Evolutionary conservation across 345 rosid genomes (phyloP), one percentile per base, ranked within the genome.

Genomic region (Eucalyptus cloeziana): DNA sequence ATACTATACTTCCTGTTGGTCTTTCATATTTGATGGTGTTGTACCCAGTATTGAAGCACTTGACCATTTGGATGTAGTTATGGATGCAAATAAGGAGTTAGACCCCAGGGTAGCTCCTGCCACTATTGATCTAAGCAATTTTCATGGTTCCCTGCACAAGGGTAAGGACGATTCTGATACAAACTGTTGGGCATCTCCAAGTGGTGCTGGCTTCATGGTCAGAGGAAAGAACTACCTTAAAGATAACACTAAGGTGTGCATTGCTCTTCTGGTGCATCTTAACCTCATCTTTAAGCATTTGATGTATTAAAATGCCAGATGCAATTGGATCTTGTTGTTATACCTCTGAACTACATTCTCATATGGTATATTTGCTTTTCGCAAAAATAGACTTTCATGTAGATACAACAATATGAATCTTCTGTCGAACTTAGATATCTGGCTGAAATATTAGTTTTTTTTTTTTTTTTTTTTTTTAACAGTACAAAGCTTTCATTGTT

Each of bases 191-290:
- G 90, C 91, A 83, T 95, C 96, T 93, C 98, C 99, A 24, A 93
- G 93, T 92, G 99, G 98, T 80, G 92, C 85, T 90, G 98, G 99
- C 33, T 98, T 98, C 94, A 95, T 94, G 98, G 94, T 98, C 87
- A 92, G 99, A 93, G 99, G 99, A 91, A 95, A 95, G 93, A 95
- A 96, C 87, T 98, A 98, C 91, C 92, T 98, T 85, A 96, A 94
- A 91, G 99, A 98, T 90, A 94, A 93, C 91, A 86, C 93, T 86
- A 98, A 98, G 98, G 99, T 98, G 56, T 60, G 79, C 64, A 88
- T 89, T 88, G 89, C 47, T 86, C 87, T 25, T 24, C 58, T 37
- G 52, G 37, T 19, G 47, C 47, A 76, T 76, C 83, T 76, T 76
- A 10, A 76, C 83, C 47, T 19, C 47, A 76, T 76, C 47, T 40